Evolutionary conservation across 1,139 yeast genomes (phyloP).

Genomic region (Tardiomyces blankii): DNA sequence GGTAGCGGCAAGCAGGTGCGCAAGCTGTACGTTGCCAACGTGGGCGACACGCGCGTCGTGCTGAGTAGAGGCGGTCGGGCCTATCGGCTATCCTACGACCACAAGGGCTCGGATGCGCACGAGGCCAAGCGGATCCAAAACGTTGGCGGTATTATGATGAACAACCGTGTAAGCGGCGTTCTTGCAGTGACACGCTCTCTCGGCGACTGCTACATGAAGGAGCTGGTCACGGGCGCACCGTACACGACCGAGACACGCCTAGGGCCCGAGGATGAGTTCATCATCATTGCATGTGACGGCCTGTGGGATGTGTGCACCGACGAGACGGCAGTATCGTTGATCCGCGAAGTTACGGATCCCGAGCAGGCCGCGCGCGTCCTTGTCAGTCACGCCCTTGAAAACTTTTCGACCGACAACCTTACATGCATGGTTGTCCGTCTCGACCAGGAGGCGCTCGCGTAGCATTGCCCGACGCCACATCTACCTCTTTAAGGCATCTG

Average conservation of each 20-base stretch:
- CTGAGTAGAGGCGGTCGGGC: conserved; percentile 66
- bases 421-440: conserved; percentile 81
- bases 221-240: conserved; percentile 80
- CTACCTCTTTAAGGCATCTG: no score
- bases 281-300: conserved; percentile 88
- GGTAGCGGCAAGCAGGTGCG: conserved; percentile 23
- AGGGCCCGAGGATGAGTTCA: conserved; percentile 47
- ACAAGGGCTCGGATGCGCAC: conserved; percentile 74
- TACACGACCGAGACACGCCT: conserved; percentile 85
- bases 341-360: conserved; percentile 41
- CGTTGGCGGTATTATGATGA: conserved; percentile 80
- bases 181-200: conserved; percentile 88
- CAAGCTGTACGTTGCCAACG: conserved; percentile 87
- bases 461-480: no score
- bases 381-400: conserved; percentile 67
- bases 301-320: conserved; percentile 85
- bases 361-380: conserved; percentile 53
- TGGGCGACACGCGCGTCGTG: conserved; percentile 85
- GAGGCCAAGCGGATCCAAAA: conserved; percentile 69
- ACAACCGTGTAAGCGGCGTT: conserved; percentile 90
- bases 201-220: conserved; percentile 93
- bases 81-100: conserved; percentile 79
- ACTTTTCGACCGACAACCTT: conserved; percentile 80
- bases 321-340: conserved; percentile 60
- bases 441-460: conserved; percentile 20